phyloP scores from a whole-genome alignment of 352 stramenopile species.

The Peronosclerospora sorghi region DNA sequence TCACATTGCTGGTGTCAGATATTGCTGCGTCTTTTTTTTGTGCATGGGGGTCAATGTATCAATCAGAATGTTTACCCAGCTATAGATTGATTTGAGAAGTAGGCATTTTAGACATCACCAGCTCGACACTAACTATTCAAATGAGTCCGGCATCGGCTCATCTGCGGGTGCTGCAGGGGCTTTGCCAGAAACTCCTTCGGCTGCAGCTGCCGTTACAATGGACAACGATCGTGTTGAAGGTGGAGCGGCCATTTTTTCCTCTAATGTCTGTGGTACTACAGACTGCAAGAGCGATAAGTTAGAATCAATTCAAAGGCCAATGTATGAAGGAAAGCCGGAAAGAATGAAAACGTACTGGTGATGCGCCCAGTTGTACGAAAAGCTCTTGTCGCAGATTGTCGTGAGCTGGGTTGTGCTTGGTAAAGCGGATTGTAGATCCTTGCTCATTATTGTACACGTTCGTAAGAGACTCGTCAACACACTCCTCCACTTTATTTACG shows the following conservation, averaged over 20 bases:
- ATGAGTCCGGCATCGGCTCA: slow-evolving; percentile 28
- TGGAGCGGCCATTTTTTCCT: slow-evolving; percentile 26
- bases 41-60: too few species aligned
- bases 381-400: slow-evolving; percentile 70
- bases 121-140: too few species aligned
- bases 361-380: slow-evolving; percentile 53
- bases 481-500: slow-evolving; percentile 83
- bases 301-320: not conserved
- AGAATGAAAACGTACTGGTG: slow-evolving; percentile 7
- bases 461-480: slow-evolving; percentile 89
- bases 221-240: slow-evolving; percentile 23
- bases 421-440: slow-evolving; percentile 82
- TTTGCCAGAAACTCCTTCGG: slow-evolving; percentile 16
- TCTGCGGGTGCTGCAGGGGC: slow-evolving; percentile 10
- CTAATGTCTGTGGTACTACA: slow-evolving; percentile 17
- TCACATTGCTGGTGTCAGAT: too few species aligned
- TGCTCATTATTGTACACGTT: slow-evolving; percentile 89
- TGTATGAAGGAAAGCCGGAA: not conserved
- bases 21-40: too few species aligned
- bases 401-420: slow-evolving; percentile 70
- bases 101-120: too few species aligned
- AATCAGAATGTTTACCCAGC: too few species aligned
- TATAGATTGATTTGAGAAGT: too few species aligned
- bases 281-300: slow-evolving; percentile 3
- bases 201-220: slow-evolving; percentile 28